Evolutionary conservation across 331 rosid species (phyloP).

Genomic region (Arachis monticola): DNA sequence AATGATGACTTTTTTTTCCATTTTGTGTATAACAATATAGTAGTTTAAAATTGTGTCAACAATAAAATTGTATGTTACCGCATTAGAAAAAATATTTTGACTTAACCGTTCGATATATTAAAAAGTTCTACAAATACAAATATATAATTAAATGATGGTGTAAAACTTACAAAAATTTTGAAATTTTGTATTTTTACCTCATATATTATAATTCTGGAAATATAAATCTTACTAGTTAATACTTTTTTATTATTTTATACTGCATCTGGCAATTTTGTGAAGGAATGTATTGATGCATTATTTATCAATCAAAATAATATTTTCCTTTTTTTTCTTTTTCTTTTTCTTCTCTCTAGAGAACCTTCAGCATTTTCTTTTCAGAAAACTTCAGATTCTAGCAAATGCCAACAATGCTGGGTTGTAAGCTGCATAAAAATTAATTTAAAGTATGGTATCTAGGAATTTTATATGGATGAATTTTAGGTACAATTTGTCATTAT

Average conservation of each 20-base stretch:
- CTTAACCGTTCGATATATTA: no score
- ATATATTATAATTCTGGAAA: no score
- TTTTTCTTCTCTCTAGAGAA: constrained; percentile 7
- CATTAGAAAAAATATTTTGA: no score
- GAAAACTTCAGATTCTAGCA: constrained; percentile 24
- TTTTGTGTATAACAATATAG: no score
- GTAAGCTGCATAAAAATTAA: constrained; percentile 11
- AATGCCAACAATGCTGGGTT: neutral
- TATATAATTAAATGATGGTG: no score
- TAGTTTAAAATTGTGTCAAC: no score
- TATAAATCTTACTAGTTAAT: no score
- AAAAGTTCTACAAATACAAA: no score
- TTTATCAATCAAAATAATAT: constrained; percentile 8
- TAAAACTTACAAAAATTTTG: no score
- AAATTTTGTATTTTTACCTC: no score
- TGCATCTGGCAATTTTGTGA: neutral
- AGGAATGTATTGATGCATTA: constrained; percentile 18
- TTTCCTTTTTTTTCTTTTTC: neutral
- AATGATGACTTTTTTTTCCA: no score
- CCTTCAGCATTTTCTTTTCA: constrained; percentile 16
- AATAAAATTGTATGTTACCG: neutral
- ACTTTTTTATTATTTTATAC: neutral
- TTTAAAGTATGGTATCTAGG: constrained; percentile 34
- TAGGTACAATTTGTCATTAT: constrained; percentile 26
- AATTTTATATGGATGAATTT: constrained; percentile 32